Evolutionary conservation across 1,284 basidiomycete genomes (phyloP), one percentile per base, ranked within the genome.

Genomic region (Trichosporon ovoides): DNA sequence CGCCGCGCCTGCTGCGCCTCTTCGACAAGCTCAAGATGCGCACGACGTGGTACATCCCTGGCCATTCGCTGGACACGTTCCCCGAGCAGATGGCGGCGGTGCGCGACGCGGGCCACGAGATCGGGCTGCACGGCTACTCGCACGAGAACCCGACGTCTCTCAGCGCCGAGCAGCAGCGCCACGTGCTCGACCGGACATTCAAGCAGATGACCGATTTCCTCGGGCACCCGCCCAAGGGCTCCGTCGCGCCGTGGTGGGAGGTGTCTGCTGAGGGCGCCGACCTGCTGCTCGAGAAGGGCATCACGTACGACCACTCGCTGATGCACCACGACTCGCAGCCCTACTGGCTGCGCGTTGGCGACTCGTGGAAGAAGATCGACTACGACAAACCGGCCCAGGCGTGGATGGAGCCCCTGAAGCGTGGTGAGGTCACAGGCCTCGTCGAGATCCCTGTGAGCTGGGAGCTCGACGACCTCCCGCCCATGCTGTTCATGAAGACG

Each of bases 161-260:
- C 81, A 81, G 80, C 1, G 62, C 84, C 1, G 78, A 86, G 61
- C 87, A 90, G 67, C 87, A 89, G 68, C 81, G 81, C 51, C 87
- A 87, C 61, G 85, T 89, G 54, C 77, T 89, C 38, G 83, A 87
- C 57, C 80, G 86, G 66, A 89, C 87, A 0, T 82, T 82, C 72
- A 76, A 83, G 14, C 79, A 86, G 33, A 76, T 89, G 53, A 88
- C 87, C 4, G 78, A 82, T 7, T 89, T 90, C 71, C 86, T 84
- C 68, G 79, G 84, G 56, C 77, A 83, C 22, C 80, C 85, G 16
- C 87, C 87, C 1, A 83, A 83, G 68, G 84, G 85, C 14, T 80
- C 80, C 57, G 85, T 88, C 35, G 86, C 87, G 10, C 86, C 87
- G 0, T 89, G 87, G 86, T 90, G 87, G 86, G 87, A 90, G 71